Conservation (phyloP, 352 stramenopile species). For the Thalassiosira mediterranea region DNA sequence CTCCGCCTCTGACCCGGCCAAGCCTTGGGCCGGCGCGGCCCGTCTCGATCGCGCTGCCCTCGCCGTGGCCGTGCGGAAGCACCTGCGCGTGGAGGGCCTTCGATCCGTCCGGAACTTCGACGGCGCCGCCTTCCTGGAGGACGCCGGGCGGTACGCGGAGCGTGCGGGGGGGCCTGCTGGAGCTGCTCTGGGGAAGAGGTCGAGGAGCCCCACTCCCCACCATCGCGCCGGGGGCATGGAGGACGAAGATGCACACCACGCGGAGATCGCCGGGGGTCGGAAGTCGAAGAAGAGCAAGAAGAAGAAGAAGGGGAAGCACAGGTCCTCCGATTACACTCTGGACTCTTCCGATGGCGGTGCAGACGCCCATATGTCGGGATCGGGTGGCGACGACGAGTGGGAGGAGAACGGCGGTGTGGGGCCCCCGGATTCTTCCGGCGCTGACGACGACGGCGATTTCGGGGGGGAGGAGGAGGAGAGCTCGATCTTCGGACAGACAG, state of each 20-base stretch:
- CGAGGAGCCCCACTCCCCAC: background rate
- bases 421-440: background rate
- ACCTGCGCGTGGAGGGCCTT: slow-evolving; percentile 56
- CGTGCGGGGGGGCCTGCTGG: slow-evolving; percentile 1
- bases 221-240: background rate
- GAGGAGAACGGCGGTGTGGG: too few relatives aligned
- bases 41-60: slow-evolving; percentile 69
- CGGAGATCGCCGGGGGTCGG: background rate
- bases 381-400: too few relatives aligned
- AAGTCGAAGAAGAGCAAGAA: too few relatives aligned
- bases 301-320: too few relatives aligned
- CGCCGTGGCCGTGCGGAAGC: slow-evolving; percentile 57
- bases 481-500: slow-evolving; percentile 80
- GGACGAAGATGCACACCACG: background rate
- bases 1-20: background rate
- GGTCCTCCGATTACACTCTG: too few relatives aligned
- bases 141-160: slow-evolving; percentile 21
- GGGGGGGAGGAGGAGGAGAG: slow-evolving; percentile 59
- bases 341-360: too few relatives aligned
- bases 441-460: slow-evolving; percentile 10
- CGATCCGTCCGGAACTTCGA: slow-evolving; percentile 40
- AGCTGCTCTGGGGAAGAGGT: background rate
- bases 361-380: too few relatives aligned
- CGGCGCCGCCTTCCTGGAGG: slow-evolving; percentile 22
- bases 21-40: too few relatives aligned